Percentiles rank a stretch among this genome's conserved stretches.
Conservation (phyloP, 345 rosid genomes). For the Aquilaria yunnanensis region DNA sequence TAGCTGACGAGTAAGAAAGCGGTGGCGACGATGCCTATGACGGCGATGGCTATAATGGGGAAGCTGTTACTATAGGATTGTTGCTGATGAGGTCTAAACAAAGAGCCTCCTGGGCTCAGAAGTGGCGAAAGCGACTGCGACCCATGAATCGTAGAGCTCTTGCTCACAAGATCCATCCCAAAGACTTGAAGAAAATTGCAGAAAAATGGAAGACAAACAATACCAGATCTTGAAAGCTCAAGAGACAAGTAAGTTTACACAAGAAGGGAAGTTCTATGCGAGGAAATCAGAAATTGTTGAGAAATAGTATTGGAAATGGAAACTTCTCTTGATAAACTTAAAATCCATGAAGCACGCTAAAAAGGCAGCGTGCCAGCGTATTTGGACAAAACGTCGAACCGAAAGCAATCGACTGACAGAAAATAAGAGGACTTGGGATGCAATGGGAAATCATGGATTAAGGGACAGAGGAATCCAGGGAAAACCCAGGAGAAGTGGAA, state of each 20-base stretch:
- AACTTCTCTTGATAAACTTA: neutral
- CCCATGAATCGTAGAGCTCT: constrained; percentile 16
- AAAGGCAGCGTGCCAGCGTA: too few species aligned
- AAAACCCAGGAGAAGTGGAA: constrained; percentile 19
- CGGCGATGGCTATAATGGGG: constrained; percentile 71
- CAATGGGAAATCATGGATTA: constrained; percentile 7
- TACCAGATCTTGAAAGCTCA: constrained; percentile 14
- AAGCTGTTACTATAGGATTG: constrained; percentile 45
- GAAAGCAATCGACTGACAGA: neutral
- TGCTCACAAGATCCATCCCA: constrained; percentile 42
- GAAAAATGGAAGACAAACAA: neutral
- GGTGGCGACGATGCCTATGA: constrained; percentile 79
- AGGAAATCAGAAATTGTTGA: neutral
- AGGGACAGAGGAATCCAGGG: constrained; percentile 4
- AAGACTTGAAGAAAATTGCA: neutral
- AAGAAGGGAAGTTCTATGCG: neutral
- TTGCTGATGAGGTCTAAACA: constrained; percentile 16
- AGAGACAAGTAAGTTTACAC: neutral
- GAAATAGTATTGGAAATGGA: neutral
- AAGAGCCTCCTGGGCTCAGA: constrained; percentile 16
- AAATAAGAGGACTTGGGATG: neutral
- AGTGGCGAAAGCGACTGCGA: constrained; percentile 30
- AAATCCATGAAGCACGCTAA: constrained; percentile 1
- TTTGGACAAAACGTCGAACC: too few species aligned
- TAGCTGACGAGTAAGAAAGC: constrained; percentile 82